A percentile compares a stretch with the other conserved stretches of the same genome.
phyloP scores from a whole-genome alignment of 306 rosid genomes.

The Rubus parviflorus region DNA sequence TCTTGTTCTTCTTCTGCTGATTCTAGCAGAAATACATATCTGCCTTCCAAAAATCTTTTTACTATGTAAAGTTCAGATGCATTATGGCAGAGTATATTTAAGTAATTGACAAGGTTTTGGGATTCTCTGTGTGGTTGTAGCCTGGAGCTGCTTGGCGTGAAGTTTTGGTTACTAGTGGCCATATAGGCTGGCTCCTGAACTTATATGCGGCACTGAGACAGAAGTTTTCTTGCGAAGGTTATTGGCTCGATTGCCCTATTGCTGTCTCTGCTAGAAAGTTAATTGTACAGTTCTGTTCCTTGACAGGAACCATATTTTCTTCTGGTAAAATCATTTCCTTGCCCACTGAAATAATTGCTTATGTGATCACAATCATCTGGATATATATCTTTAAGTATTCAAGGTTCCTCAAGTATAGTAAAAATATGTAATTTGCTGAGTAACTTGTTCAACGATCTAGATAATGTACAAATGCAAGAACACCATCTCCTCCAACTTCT shows the following conservation, averaged over 20 bases:
- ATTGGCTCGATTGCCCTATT: constrained; percentile 91
- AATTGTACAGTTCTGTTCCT: constrained; percentile 81
- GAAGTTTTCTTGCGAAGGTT: constrained; percentile 75
- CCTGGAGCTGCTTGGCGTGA: constrained; percentile 92
- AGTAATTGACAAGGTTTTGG: constrained; percentile 21
- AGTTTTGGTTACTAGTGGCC: constrained; percentile 69
- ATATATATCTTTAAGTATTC: constrained; percentile 5
- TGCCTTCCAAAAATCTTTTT: neutral
- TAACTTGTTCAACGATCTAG: constrained; percentile 44
- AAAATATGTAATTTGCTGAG: constrained; percentile 28
- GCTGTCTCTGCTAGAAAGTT: constrained; percentile 88
- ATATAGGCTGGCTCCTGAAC: constrained; percentile 85
- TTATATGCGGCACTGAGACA: constrained; percentile 77
- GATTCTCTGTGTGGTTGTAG: constrained; percentile 51
- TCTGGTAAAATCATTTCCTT: constrained; percentile 57
- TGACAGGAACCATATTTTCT: constrained; percentile 79
- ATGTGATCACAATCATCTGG: neutral
- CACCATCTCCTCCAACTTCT: constrained; percentile 77
- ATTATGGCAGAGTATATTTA: constrained; percentile 13
- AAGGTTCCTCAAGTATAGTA: constrained; percentile 14
- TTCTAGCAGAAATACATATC: neutral
- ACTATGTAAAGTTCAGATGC: neutral
- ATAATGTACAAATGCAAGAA: constrained; percentile 72
- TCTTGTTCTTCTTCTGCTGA: neutral
- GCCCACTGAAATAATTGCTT: neutral